A percentile compares a stretch with the other conserved stretches of the same genome.
Evolutionary conservation across 768 basidiomycete genomes (phyloP).

Genomic region (Melanogaster broomeanus): DNA sequence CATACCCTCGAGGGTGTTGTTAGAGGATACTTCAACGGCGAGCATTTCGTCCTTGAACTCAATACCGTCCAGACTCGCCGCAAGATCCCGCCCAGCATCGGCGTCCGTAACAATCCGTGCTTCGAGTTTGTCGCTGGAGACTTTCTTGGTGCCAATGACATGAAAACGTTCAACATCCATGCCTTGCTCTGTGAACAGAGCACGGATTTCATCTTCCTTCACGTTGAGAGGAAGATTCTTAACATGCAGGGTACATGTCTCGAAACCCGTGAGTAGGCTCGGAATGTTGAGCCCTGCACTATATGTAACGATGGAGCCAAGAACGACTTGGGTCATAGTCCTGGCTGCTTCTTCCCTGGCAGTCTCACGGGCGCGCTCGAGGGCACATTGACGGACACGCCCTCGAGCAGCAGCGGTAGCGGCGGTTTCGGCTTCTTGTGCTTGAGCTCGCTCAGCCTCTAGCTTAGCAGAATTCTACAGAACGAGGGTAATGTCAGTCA

Average conservation of each 20-base stretch:
- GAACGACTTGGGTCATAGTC: constrained; percentile 44
- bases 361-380: constrained; percentile 8
- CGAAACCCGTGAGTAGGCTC: constrained; percentile 49
- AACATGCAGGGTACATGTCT: constrained; percentile 49
- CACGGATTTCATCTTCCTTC: constrained; percentile 40
- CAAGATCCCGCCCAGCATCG: constrained; percentile 42
- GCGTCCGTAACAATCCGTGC: constrained; percentile 46
- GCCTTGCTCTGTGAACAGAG: constrained; percentile 46
- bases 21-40: constrained; percentile 43
- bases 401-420: constrained; percentile 17
- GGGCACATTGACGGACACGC: constrained; percentile 7
- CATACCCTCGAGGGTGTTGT: constrained; percentile 44
- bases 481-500: background rate
- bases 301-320: constrained; percentile 50
- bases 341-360: constrained; percentile 42
- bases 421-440: constrained; percentile 14
- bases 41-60: constrained; percentile 47
- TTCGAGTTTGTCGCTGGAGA: constrained; percentile 33
- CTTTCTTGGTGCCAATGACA: constrained; percentile 33
- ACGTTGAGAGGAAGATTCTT: constrained; percentile 45
- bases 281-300: constrained; percentile 50
- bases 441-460: background rate
- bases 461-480: background rate
- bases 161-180: constrained; percentile 36
- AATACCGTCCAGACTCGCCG: constrained; percentile 46